phyloP scores from a whole-genome alignment of 2,329 filamentous ascomycete genomes.

The Trichoderma aggressivum region DNA sequence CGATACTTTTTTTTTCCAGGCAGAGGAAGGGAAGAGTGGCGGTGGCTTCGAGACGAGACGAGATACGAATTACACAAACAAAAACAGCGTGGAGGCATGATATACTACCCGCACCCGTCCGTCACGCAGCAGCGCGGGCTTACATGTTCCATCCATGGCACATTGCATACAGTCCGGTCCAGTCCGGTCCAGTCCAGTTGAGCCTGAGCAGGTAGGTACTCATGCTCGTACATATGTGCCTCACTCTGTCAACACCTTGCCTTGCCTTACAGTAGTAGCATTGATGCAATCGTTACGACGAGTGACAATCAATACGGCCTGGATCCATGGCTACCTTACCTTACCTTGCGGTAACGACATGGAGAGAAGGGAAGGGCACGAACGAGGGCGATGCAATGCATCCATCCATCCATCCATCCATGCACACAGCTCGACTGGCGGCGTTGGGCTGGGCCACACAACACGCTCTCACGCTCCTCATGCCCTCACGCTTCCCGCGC shows the following conservation, averaged over 20 bases:
- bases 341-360: background rate
- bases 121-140: background rate
- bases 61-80: constrained; percentile 15
- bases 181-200: background rate
- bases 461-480: background rate
- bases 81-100: constrained; percentile 9
- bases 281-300: background rate
- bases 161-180: background rate
- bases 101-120: constrained; percentile 5
- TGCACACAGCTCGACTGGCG: background rate
- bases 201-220: background rate
- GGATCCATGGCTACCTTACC: background rate
- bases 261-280: background rate
- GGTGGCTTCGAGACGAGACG: constrained; percentile 10
- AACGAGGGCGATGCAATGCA: background rate
- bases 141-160: background rate
- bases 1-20: background rate
- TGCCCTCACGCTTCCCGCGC: background rate
- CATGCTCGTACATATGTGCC: background rate
- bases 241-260: no score
- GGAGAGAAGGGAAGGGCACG: background rate
- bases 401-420: background rate
- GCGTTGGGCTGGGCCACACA: background rate
- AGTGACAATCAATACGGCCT: background rate
- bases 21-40: constrained; percentile 6